Percentiles rank a stretch among this genome's conserved stretches.
phyloP scores from a whole-genome alignment of 768 basidiomycete species.

The Leucocoprinus leucothites region DNA sequence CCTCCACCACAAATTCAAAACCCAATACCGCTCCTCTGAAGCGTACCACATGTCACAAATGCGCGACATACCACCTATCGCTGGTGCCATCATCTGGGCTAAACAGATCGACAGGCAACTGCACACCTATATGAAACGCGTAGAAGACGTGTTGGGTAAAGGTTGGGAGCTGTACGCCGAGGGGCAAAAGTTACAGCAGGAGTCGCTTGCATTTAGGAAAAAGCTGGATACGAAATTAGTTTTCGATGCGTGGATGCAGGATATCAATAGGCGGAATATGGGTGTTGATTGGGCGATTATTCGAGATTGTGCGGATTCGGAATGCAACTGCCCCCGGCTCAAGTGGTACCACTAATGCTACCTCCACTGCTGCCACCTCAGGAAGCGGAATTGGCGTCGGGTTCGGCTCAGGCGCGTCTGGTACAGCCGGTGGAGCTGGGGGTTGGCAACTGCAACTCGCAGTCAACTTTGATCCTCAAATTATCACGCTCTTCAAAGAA shows the following conservation, averaged over 20 bases:
- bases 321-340: slow-evolving; percentile 29
- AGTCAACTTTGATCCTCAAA: slow-evolving; percentile 98
- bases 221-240: slow-evolving; percentile 94
- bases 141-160: slow-evolving; percentile 96
- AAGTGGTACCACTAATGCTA: not conserved
- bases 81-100: slow-evolving; percentile 98
- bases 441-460: slow-evolving; percentile 80
- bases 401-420: not conserved
- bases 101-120: slow-evolving; percentile 98
- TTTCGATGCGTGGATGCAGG: slow-evolving; percentile 94
- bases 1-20: slow-evolving; percentile 96
- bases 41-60: slow-evolving; percentile 98
- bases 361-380: not conserved
- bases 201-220: slow-evolving; percentile 87
- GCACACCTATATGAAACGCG: slow-evolving; percentile 96
- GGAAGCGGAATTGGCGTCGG: not conserved
- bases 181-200: slow-evolving; percentile 94
- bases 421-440: not conserved
- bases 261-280: slow-evolving; percentile 92
- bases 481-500: slow-evolving; percentile 98
- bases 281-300: slow-evolving; percentile 86
- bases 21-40: slow-evolving; percentile 92
- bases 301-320: slow-evolving; percentile 76
- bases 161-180: slow-evolving; percentile 99
- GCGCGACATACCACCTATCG: slow-evolving; percentile 97